Base-by-base conservation (phyloP, 805 yeast genomes). In the Starmerella riodocensis region DNA sequence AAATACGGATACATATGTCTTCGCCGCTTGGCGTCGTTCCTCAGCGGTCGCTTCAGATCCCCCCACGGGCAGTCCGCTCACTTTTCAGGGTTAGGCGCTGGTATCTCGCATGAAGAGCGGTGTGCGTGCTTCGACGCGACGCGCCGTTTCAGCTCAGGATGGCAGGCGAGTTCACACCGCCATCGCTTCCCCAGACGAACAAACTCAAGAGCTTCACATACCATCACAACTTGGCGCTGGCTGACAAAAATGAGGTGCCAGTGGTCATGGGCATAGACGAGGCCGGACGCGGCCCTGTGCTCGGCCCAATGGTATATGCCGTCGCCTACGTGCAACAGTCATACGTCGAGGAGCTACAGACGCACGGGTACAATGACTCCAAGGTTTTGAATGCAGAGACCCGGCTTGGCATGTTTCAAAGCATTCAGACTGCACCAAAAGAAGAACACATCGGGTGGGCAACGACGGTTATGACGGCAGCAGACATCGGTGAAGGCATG, bases 231-330 rank as follows among this genome's bases (percentile, higher is more conserved):
- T 50, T 53, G 2, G 32, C 29, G 4, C 50, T 53, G 2, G 32
- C 29, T 4, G 6, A 6, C 1, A 17, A 33, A 5, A 4, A 16
- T 1, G 39, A 40, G 12, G 49, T 42, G 32, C 50, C 53, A 0
- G 61, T 58, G 14, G 67, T 76, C 7, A 59, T 91, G 9, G 99
- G 99, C 1, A 94, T 91, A 1, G 99, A 91, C 58, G 99, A 91
- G 57, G 99, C 99, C 0, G 99, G 99, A 1, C 69, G 99, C 49
- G 99, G 99, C 0, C 99, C 99, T 0, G 96, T 93, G 0, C 53
- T 93, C 29, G 98, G 98, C 0, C 93, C 97, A 0, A 91, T 91
- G 98, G 98, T 91, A 2, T 91, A 91, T 54, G 94, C 94, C 3
- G 65, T 84, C 6, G 76, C 91, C 3, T 91, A 84, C 55, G 77